phyloP scores from a whole-genome alignment of 306 rosid genomes.

The Sicyos baderoa region DNA sequence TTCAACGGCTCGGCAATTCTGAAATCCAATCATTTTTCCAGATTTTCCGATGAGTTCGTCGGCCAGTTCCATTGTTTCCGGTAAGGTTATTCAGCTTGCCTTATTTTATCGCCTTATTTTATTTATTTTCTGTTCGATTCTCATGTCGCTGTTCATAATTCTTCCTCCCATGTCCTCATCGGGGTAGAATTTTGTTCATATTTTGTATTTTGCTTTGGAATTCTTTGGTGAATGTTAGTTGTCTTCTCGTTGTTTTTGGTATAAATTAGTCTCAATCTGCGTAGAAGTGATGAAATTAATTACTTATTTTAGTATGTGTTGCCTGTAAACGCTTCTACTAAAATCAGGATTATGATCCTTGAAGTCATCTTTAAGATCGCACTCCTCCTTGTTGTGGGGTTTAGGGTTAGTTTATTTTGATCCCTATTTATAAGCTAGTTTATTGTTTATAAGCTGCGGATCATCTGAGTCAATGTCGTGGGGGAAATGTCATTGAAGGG shows the following conservation, averaged over 20 bases:
- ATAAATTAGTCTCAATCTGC: not conserved
- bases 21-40: not conserved
- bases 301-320: not conserved
- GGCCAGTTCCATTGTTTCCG: constrained; percentile 1
- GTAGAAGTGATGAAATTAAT: not conserved
- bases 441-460: not conserved
- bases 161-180: not conserved
- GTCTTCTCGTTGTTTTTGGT: not conserved
- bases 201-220: not conserved
- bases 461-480: not conserved
- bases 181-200: not conserved
- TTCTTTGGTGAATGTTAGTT: not conserved
- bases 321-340: not conserved
- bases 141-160: not conserved
- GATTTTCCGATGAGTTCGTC: not conserved
- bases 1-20: not conserved
- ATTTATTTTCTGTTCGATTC: not conserved
- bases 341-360: not conserved
- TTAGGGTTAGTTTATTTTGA: not conserved
- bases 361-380: not conserved
- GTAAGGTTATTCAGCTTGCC: not conserved
- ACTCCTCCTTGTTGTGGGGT: not conserved
- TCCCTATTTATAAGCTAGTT: not conserved
- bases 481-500: not conserved
- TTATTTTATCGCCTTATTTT: not conserved